Percentiles rank a stretch among this genome's conserved stretches.
phyloP scores from a whole-genome alignment of 305 asterid genomes.

The Fraxinus velutina region DNA sequence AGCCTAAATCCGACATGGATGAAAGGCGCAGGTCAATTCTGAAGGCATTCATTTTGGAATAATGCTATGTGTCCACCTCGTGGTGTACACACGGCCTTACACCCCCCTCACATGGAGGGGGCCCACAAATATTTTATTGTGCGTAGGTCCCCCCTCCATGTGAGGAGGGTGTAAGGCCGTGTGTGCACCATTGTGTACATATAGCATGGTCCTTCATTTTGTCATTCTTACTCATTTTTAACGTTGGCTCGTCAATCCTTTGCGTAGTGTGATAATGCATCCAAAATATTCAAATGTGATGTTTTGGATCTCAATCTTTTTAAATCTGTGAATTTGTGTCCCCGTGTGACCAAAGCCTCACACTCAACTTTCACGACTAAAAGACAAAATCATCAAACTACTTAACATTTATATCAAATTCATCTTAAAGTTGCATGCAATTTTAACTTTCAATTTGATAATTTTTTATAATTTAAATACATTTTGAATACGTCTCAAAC shows the following conservation, averaged over 20 bases:
- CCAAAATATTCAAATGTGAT: background rate
- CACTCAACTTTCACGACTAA: background rate
- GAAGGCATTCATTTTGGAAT: too few species aligned
- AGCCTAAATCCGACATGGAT: background rate
- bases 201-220: too few species aligned
- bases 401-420: background rate
- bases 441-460: background rate
- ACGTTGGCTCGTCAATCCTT: background rate
- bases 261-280: background rate
- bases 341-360: background rate
- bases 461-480: background rate
- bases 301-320: background rate
- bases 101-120: too few species aligned
- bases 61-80: too few species aligned
- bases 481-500: background rate
- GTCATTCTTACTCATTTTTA: background rate
- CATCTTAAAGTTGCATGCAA: background rate
- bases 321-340: background rate
- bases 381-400: background rate
- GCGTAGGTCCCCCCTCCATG: too few species aligned
- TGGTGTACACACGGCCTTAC: too few species aligned
- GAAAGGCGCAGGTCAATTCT: background rate
- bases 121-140: too few species aligned
- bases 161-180: too few species aligned
- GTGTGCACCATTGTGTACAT: too few species aligned